Percentiles rank a stretch among this genome's conserved stretches.
Evolutionary conservation across 495 filamentous ascomycete genomes (phyloP).

Genomic region (Aspergillus kassunensis): DNA sequence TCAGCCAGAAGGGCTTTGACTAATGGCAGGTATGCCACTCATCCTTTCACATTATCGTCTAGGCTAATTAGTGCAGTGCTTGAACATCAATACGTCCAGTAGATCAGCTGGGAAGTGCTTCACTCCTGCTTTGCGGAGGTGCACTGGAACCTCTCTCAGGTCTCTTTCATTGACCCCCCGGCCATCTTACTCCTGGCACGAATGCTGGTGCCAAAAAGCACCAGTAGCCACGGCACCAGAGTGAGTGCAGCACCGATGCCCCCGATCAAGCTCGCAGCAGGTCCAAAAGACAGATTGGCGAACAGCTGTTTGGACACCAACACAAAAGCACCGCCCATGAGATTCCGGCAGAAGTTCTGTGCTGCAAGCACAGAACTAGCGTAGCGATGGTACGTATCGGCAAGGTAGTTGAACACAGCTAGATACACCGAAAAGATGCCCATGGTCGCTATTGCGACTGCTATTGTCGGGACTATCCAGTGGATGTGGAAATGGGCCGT

Average conservation of each 20-base stretch:
- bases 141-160: too few species aligned
- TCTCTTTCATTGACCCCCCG: too few species aligned
- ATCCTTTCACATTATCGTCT: too few species aligned
- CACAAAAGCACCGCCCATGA: slow-evolving; percentile 71
- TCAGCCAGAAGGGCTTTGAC: too few species aligned
- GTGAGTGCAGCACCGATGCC: slow-evolving; percentile 39
- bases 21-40: too few species aligned
- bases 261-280: slow-evolving; percentile 65
- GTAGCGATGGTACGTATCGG: slow-evolving; percentile 79
- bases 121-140: too few species aligned
- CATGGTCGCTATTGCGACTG: slow-evolving; percentile 69
- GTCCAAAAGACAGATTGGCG: slow-evolving; percentile 55
- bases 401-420: slow-evolving; percentile 91
- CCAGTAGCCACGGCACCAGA: not conserved
- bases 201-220: not conserved
- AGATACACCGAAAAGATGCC: slow-evolving; percentile 88
- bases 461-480: slow-evolving; percentile 77
- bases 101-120: too few species aligned
- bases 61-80: too few species aligned
- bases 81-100: too few species aligned
- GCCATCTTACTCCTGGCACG: not conserved
- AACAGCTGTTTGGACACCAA: slow-evolving; percentile 65
- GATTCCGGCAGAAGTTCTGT: slow-evolving; percentile 62
- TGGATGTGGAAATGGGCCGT: slow-evolving; percentile 61
- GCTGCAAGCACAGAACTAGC: slow-evolving; percentile 84